phyloP scores from a whole-genome alignment of 805 yeast species.

The Kluyveromyces aestuarii region DNA sequence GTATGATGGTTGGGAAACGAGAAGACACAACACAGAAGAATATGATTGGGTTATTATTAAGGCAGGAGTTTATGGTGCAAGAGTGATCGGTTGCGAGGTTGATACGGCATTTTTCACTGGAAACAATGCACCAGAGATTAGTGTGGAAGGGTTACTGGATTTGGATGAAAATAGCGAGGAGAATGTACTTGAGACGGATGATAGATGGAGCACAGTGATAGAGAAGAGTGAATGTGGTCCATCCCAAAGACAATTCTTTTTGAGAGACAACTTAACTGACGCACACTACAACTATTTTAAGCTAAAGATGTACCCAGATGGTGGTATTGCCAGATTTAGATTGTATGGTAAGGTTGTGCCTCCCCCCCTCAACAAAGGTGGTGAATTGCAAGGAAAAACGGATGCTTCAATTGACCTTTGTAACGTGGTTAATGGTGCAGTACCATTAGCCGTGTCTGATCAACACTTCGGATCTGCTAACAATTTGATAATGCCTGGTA shows the following conservation, averaged over 20 bases:
- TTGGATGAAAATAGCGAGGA: conserved; percentile 29
- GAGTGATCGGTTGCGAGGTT: conserved; percentile 72
- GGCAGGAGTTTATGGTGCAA: conserved; percentile 74
- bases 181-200: conserved; percentile 20
- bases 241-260: conserved; percentile 73
- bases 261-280: conserved; percentile 48
- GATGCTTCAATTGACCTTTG: conserved; percentile 57
- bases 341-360: conserved; percentile 79
- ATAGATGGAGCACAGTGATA: conserved; percentile 64
- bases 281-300: conserved; percentile 68
- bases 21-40: conserved; percentile 79
- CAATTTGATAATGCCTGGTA: conserved; percentile 82
- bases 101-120: conserved; percentile 95
- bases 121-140: conserved; percentile 85
- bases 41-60: conserved; percentile 83
- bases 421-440: conserved; percentile 79
- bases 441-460: conserved; percentile 73
- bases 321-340: conserved; percentile 94
- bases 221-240: conserved; percentile 81
- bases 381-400: conserved; percentile 2
- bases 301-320: conserved; percentile 93
- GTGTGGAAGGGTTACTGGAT: conserved; percentile 63
- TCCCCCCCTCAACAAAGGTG: conserved; percentile 4
- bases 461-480: conserved; percentile 93
- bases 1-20: conserved; percentile 99